Conservation (phyloP, 768 basidiomycete genomes). For the Pleurotus citrinopileatus region DNA sequence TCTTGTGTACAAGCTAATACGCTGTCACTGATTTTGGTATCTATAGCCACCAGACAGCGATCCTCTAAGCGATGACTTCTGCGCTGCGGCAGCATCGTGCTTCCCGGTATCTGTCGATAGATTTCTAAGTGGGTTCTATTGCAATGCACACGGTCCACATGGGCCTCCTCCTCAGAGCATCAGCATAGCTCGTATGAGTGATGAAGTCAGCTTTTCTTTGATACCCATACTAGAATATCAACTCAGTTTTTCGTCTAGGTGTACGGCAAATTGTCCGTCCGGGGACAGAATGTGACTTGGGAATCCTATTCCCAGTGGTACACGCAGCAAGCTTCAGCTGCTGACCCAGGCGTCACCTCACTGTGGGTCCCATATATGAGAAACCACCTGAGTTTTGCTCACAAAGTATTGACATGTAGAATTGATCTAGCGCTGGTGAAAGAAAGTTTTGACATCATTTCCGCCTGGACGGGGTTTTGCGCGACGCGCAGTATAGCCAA, state of each 20-base stretch:
- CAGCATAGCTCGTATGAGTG: constrained; percentile 9
- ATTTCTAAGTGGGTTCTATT: constrained; percentile 11
- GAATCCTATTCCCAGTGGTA: constrained; percentile 12
- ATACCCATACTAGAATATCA: neutral
- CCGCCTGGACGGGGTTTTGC: constrained; percentile 14
- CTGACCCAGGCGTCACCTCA: constrained; percentile 5
- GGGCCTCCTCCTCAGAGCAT: neutral
- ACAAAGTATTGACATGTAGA: constrained; percentile 3
- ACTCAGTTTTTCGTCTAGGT: neutral
- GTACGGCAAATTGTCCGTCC: neutral
- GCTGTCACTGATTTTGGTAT: no score
- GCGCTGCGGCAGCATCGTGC: constrained; percentile 15
- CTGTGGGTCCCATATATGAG: neutral
- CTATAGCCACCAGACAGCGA: no score
- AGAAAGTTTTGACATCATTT: constrained; percentile 14
- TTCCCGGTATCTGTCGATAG: constrained; percentile 12
- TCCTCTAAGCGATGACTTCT: no score
- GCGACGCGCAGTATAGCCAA: constrained; percentile 8
- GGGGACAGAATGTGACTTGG: constrained; percentile 1
- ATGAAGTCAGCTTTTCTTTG: neutral
- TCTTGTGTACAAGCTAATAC: no score
- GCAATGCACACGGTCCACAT: constrained; percentile 9
- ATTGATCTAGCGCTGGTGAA: constrained; percentile 12
- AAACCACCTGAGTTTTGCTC: neutral
- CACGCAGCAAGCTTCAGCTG: neutral